These are phyloP conservation scores for Plasmodium knowlesi DNA, from an alignment of 169 alveolate species.

Conservation along the genomic window DNA sequence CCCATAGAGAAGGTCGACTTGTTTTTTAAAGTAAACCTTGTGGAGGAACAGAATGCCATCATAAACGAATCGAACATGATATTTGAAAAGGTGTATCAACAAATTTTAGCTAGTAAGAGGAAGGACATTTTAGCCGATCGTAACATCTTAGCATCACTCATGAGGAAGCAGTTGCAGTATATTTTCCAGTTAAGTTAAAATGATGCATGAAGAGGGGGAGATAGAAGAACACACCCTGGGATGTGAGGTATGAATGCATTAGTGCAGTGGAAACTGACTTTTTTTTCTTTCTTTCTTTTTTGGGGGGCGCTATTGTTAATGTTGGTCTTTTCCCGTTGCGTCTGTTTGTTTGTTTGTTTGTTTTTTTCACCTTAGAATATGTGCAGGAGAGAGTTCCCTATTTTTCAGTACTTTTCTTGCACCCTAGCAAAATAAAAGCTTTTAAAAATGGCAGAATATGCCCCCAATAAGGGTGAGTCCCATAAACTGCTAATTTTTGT, in stretches of 20 bases:
- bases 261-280: background rate
- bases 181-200: slow-evolving; percentile 14
- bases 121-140: background rate
- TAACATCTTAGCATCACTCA: slow-evolving; percentile 29
- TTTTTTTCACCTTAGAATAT: background rate
- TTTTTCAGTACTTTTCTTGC: background rate
- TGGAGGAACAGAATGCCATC: slow-evolving; percentile 36
- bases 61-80: slow-evolving; percentile 50
- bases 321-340: background rate
- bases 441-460: background rate
- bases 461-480: background rate
- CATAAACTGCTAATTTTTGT: background rate
- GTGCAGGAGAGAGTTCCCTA: background rate
- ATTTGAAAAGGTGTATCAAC: slow-evolving; percentile 43
- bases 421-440: background rate
- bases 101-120: slow-evolving; percentile 16
- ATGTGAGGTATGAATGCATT: background rate
- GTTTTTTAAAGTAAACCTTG: slow-evolving; percentile 41
- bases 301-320: background rate
- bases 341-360: background rate
- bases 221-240: background rate
- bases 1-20: slow-evolving; percentile 46
- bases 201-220: background rate
- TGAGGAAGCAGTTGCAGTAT: slow-evolving; percentile 55
- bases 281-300: no score